Percentiles rank a stretch among this genome's conserved stretches.
phyloP scores from a whole-genome alignment of 2,329 filamentous ascomycete species.

The Apiospora sp. region DNA sequence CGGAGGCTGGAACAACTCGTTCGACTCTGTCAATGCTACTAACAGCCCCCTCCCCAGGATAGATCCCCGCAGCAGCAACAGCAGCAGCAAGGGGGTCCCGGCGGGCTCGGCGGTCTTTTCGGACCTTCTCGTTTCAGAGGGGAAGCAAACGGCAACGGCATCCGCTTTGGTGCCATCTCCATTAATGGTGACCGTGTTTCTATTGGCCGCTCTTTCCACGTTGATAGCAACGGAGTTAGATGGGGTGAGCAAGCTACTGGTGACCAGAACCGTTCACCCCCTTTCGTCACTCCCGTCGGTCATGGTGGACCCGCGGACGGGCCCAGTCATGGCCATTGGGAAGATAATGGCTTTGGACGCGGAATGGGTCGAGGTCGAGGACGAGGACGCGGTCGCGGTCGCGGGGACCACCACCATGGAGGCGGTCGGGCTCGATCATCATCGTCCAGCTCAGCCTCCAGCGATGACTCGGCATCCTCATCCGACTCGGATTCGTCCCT shows the following conservation, averaged over 20 bases:
- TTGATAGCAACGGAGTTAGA: constrained; percentile 54
- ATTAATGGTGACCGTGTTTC: constrained; percentile 54
- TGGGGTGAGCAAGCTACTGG: constrained; percentile 53
- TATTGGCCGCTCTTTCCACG: constrained; percentile 52
- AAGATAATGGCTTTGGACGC: constrained; percentile 4
- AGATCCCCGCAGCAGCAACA: constrained; percentile 10
- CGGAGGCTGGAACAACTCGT: constrained; percentile 31
- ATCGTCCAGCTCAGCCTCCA: constrained; percentile 48
- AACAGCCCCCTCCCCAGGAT: not conserved
- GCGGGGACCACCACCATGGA: constrained; percentile 14
- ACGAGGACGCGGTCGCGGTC: constrained; percentile 28
- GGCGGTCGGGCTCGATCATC: constrained; percentile 32
- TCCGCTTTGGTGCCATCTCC: constrained; percentile 49
- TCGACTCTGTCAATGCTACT: not conserved
- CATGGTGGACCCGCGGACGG: not conserved
- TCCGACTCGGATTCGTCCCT: constrained; percentile 52
- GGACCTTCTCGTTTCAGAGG: constrained; percentile 29
- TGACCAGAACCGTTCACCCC: not conserved
- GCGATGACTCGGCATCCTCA: constrained; percentile 46
- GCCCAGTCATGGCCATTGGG: not conserved
- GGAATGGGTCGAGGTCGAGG: constrained; percentile 24
- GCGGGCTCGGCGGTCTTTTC: constrained; percentile 9
- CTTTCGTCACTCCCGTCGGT: not conserved
- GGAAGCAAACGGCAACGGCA: constrained; percentile 35
- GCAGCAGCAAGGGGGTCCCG: constrained; percentile 28